Conservation (phyloP, 2,329 filamentous ascomycete species). For the Cadophora malorum region DNA sequence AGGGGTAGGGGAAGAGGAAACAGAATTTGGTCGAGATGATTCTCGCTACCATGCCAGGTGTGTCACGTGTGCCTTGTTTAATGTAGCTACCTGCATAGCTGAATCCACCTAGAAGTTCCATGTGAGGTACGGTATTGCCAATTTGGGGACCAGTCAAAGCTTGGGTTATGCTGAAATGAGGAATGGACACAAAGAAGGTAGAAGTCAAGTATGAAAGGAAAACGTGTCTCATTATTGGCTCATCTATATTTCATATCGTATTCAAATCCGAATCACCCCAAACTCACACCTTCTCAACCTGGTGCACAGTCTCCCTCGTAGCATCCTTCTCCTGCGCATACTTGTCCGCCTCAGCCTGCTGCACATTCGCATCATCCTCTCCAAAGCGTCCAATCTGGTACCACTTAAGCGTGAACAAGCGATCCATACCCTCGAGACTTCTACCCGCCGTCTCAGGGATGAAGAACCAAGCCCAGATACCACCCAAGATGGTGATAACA, state of each 20-base stretch:
- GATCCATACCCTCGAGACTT: conserved; percentile 73
- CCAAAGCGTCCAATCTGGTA: conserved; percentile 67
- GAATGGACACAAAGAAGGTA: too few relatives aligned
- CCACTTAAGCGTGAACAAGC: conserved; percentile 75
- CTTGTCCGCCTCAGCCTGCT: conserved; percentile 50
- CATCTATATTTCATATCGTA: conserved; percentile 1
- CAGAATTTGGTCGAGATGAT: too few relatives aligned
- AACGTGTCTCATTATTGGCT: conserved; percentile 7
- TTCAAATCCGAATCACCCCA: background rate
- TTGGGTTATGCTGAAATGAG: too few relatives aligned
- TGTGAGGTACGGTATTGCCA: too few relatives aligned
- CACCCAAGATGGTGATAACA: conserved; percentile 70
- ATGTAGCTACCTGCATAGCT: too few relatives aligned
- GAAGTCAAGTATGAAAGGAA: too few relatives aligned
- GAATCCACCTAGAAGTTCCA: too few relatives aligned
- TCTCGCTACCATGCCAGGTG: too few relatives aligned
- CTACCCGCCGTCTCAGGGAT: conserved; percentile 75
- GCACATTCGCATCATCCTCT: conserved; percentile 54
- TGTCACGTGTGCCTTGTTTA: too few relatives aligned
- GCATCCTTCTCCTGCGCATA: conserved; percentile 51
- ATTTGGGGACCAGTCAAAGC: too few relatives aligned
- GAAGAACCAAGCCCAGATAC: conserved; percentile 73
- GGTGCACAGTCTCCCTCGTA: conserved; percentile 41
- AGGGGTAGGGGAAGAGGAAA: too few relatives aligned
- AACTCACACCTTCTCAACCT: conserved; percentile 30